Base-by-base conservation (phyloP, 768 basidiomycete species). In the Xerocomus potaroensis region DNA sequence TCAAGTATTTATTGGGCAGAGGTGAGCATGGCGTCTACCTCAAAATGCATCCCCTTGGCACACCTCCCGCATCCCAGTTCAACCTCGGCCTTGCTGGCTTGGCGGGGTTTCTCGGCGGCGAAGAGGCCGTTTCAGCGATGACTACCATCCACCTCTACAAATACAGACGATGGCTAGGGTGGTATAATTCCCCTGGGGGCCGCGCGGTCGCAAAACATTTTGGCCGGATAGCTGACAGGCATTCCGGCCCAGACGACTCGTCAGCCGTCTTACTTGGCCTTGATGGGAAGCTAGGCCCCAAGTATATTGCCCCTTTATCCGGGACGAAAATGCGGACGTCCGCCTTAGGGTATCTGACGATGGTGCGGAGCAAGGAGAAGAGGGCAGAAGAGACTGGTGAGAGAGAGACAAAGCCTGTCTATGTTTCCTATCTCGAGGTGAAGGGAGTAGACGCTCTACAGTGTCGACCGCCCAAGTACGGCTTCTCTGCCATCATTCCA, bases 141-240 rank as follows among this genome's bases (percentile, higher is more conserved):
- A 55, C 59, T 10, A 58, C 62, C 21, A 56, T 70, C 12, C 69
- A 68, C 41, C 50, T 69, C 16, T 67, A 58, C 42, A 41, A 60
- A 41, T 59, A 59, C 19, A 59, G 62, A 41, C 60, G 57, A 30
- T 70, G 63, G 64, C 46, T 70, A 12, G 69, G 68, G 15, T 69
- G 64, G 64, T 69, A 69, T 23, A 70, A 70, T 42, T 66, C 59
- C n/a, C 68, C 66, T 0, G 69, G 68, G 23, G 59, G 49, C 9
- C 65, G 63, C 29, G 41, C 43, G 4, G 53, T 69, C 30, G 69
- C 67, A 16, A 62, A 56, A 36, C 55, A 57, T 8, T 68, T 68
- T 41, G 63, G 62, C 2, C 54, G 55, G 9, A 59, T 69, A 41
- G 56, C 61, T 1, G 55, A 53, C 12, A 47, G 58, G 1, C 53